A percentile compares a stretch with the other conserved stretches of the same genome.
phyloP scores from a whole-genome alignment of 371 early-diverging fungal species.

The Mucor velutinosus region DNA sequence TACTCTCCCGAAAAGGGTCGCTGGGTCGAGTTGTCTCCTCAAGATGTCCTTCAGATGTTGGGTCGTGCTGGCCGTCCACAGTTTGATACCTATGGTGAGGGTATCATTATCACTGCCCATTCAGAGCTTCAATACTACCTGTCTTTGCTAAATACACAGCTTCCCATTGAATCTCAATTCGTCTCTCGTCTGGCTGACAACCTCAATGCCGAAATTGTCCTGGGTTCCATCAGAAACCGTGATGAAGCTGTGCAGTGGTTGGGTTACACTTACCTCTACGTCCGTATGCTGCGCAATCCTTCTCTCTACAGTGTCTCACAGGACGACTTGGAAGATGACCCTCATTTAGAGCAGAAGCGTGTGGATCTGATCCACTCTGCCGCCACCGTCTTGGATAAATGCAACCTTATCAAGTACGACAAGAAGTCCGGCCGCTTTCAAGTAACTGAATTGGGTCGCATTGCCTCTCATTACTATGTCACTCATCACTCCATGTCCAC shows the following conservation, averaged over 20 bases:
- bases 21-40: constrained; percentile 93
- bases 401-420: constrained; percentile 92
- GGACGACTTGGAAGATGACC: constrained; percentile 82
- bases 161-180: constrained; percentile 98
- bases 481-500: constrained; percentile 88
- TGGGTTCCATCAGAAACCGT: constrained; percentile 88
- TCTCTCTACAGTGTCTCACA: constrained; percentile 75
- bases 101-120: constrained; percentile 96
- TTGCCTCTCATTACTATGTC: constrained; percentile 96
- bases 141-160: constrained; percentile 90
- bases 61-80: constrained; percentile 99
- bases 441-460: constrained; percentile 92
- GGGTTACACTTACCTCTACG: constrained; percentile 95
- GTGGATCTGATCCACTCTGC: constrained; percentile 91
- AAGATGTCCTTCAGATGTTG: constrained; percentile 98
- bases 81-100: constrained; percentile 97
- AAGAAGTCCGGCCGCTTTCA: constrained; percentile 86
- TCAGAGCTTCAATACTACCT: constrained; percentile 94
- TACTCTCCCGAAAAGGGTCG: constrained; percentile 95
- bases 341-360: constrained; percentile 83
- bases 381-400: constrained; percentile 82
- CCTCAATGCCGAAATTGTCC: constrained; percentile 97
- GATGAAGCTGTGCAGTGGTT: constrained; percentile 97
- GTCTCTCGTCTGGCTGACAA: constrained; percentile 88
- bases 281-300: constrained; percentile 94